Evolutionary conservation across 805 yeast species (phyloP).

Genomic region (Metschnikowia lochheadii): DNA sequence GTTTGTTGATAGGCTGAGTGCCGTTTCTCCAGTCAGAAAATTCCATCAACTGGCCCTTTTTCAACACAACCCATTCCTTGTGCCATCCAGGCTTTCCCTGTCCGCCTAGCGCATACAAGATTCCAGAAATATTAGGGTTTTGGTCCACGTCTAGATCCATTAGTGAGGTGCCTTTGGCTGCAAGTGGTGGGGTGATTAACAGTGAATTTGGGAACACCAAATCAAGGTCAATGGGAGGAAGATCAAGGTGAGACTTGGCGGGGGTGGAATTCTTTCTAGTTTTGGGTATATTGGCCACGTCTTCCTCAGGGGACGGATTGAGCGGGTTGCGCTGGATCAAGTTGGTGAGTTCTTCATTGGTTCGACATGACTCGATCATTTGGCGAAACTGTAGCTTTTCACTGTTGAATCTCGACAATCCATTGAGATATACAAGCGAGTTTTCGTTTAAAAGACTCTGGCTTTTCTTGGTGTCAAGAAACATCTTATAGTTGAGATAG

Average conservation of each 20-base stretch:
- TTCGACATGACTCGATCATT: conserved; percentile 35
- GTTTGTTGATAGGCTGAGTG: conserved; percentile 53
- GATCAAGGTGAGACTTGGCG: conserved; percentile 3
- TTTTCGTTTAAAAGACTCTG: conserved; percentile 20
- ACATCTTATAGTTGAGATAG: conserved; percentile 8
- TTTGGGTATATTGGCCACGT: conserved; percentile 1
- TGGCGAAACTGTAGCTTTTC: conserved; percentile 40
- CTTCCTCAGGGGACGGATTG: conserved; percentile 9
- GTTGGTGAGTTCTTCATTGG: conserved; percentile 38
- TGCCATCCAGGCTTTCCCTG: conserved; percentile 75
- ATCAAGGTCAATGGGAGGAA: conserved; percentile 28
- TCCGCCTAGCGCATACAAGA: conserved; percentile 56
- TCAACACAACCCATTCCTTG: conserved; percentile 78
- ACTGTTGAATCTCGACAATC: conserved; percentile 35
- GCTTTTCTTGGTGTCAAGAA: conserved; percentile 15
- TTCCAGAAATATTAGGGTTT: conserved; percentile 40
- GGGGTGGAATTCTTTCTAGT: not conserved
- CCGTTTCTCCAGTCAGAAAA: conserved; percentile 80
- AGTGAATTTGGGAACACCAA: conserved; percentile 22
- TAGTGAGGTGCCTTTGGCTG: conserved; percentile 6
- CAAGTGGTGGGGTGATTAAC: conserved; percentile 4
- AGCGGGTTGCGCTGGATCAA: conserved; percentile 27
- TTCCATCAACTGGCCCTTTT: conserved; percentile 64
- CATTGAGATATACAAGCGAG: conserved; percentile 30
- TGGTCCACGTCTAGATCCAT: conserved; percentile 19